Conservation (phyloP, 192 early-diverging fungal genomes). For the Linnemannia zychae region DNA sequence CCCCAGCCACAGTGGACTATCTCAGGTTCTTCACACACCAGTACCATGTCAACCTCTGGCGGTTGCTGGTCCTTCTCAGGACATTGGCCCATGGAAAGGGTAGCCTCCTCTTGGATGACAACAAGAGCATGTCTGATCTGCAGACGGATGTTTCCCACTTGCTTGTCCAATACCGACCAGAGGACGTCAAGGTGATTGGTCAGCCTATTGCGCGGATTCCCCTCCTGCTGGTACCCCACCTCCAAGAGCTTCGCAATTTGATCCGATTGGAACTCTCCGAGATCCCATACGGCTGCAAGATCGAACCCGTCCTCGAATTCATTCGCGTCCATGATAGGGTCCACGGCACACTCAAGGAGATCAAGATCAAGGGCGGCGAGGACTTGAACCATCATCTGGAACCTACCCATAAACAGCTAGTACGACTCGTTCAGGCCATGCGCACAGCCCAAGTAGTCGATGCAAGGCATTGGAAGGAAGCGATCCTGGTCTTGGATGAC, state of each 20-base stretch:
- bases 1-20: constrained; percentile 34
- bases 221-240: constrained; percentile 13
- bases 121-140: constrained; percentile 22
- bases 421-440: constrained; percentile 40
- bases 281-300: constrained; percentile 22
- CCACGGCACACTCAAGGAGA: constrained; percentile 38
- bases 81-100: not conserved
- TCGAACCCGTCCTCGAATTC: constrained; percentile 43
- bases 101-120: constrained; percentile 15
- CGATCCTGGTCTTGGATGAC: constrained; percentile 30
- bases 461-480: constrained; percentile 51
- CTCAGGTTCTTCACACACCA: constrained; percentile 43
- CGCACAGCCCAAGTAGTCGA: constrained; percentile 43
- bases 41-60: constrained; percentile 33
- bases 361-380: constrained; percentile 50
- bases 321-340: constrained; percentile 43
- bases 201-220: constrained; percentile 27
- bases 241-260: constrained; percentile 22
- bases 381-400: constrained; percentile 13
- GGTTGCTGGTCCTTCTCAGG: constrained; percentile 14
- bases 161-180: constrained; percentile 22
- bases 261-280: constrained; percentile 44
- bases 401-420: constrained; percentile 19
- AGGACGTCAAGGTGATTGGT: constrained; percentile 36
- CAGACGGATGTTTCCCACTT: constrained; percentile 21